Base-by-base conservation (phyloP, 2,329 filamentous ascomycete species). In the Fusarium azukiicola region DNA sequence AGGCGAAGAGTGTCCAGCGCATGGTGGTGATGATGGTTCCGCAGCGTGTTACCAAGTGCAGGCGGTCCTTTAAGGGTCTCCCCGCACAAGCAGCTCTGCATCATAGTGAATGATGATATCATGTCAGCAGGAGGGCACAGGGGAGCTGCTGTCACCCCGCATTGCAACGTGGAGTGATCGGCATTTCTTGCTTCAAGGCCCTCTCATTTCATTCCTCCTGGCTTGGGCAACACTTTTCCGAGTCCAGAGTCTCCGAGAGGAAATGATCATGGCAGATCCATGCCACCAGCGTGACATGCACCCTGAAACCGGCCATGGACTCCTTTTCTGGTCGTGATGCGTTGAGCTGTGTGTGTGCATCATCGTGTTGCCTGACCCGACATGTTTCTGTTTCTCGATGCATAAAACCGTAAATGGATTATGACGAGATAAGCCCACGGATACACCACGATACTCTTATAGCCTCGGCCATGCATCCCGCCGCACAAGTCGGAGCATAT, bases 1-100 rank as follows among this genome's bases (percentile, higher is more conserved):
- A 52, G 21, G 23, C 16, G 11, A 70, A 11, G 9, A 21, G 36
- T 27, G 52, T 49, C 71, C 77, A 77, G 17, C 69, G n/a, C 74
- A 79, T 79, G n/a, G n/a, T 72, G 44, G 19, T 5, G 5, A 17
- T 32, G 56, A 9, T 0, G 1, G 52, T 21, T 36, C 17, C 13
- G 17, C 2, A 8, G 2, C 19, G 32, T 38, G 54, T 11, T n/a
- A 58, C 32, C 9, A n/a, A 16, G 32, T 38, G 38, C 11, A n/a
- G 32, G n/a, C 16, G 32, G 32, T 11, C 2, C 21, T 58, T 56
- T 16, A 38, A 58, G 6, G 54, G 19, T 58, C 54, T 40, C 54
- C 54, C 54, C 54, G 54, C 54, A 58, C 19, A 16, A 13, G 13
- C 38, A 58, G 38, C 32, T 58, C 32, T 38, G 16, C 54, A 58